A percentile compares a stretch with the other conserved stretches of the same genome.
Evolutionary conservation across 345 rosid genomes (phyloP).

Genomic region (Citrus mangshanensis): DNA sequence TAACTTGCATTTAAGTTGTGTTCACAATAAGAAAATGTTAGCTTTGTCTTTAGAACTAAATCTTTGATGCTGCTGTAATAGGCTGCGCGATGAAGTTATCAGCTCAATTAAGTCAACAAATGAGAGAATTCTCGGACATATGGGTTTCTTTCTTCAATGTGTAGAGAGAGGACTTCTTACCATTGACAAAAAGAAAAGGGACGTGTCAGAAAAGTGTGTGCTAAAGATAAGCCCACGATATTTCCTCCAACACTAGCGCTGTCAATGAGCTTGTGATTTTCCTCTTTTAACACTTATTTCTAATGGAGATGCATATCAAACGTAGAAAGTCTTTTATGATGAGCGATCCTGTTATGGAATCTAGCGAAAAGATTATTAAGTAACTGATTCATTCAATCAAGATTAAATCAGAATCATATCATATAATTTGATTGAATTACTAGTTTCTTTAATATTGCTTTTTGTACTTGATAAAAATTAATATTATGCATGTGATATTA

Average conservation of each 20-base stretch:
- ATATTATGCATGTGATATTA: too few relatives aligned
- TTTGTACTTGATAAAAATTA: too few relatives aligned
- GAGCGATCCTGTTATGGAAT: too few relatives aligned
- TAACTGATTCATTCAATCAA: too few relatives aligned
- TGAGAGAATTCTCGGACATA: conserved; percentile 46
- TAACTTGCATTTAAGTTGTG: background rate
- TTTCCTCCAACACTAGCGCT: conserved; percentile 44
- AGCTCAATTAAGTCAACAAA: conserved; percentile 33
- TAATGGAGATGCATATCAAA: background rate
- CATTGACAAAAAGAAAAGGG: conserved; percentile 52
- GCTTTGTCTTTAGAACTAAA: conserved; percentile 18
- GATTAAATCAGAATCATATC: rapidly evolving
- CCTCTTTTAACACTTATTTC: background rate
- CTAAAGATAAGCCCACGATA: conserved; percentile 37
- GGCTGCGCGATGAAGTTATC: too few relatives aligned
- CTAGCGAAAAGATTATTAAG: too few relatives aligned
- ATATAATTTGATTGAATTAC: too few relatives aligned
- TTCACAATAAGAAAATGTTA: conserved; percentile 7
- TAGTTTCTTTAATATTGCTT: too few relatives aligned
- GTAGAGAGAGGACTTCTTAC: conserved; percentile 58
- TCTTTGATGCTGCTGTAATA: background rate
- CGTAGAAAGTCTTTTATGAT: background rate
- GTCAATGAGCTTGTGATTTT: conserved; percentile 12
- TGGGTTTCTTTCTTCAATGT: conserved; percentile 57
- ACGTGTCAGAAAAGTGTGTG: conserved; percentile 48